A percentile compares a stretch with the other conserved stretches of the same genome.
These are phyloP conservation scores for Mucor circinelloides DNA, from an alignment of 371 early-diverging fungal species.

Conservation along the genomic window DNA sequence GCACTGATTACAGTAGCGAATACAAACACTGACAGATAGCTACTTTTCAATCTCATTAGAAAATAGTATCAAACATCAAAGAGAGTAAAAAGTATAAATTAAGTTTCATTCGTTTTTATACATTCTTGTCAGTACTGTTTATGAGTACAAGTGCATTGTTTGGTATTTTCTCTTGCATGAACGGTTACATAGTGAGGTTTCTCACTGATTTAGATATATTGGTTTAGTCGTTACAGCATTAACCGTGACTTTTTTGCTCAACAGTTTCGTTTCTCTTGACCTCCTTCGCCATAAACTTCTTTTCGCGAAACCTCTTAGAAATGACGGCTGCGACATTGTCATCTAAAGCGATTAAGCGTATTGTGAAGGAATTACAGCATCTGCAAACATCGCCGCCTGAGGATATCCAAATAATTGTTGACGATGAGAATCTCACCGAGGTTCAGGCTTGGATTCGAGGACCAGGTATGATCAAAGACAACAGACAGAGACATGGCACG, in stretches of 20 bases:
- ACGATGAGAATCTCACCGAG: slow-evolving; percentile 74
- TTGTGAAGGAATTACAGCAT: slow-evolving; percentile 64
- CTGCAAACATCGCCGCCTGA: slow-evolving; percentile 69
- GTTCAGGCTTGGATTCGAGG: slow-evolving; percentile 87
- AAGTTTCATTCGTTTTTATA: background rate
- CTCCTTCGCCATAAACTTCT: background rate
- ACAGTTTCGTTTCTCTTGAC: background rate
- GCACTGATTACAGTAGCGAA: background rate
- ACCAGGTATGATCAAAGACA: slow-evolving; percentile 58
- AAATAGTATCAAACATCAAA: background rate
- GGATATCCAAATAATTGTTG: slow-evolving; percentile 72
- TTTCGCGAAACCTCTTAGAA: no score
- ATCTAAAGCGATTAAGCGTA: slow-evolving; percentile 27
- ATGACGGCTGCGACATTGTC: background rate
- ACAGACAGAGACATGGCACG: background rate
- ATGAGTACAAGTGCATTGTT: background rate
- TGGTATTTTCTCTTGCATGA: background rate
- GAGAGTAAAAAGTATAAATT: background rate
- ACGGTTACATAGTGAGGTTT: background rate
- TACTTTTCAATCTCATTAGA: background rate
- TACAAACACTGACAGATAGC: background rate
- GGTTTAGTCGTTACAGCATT: background rate
- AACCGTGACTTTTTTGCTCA: background rate
- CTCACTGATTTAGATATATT: background rate
- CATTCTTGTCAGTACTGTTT: background rate